Base-by-base conservation (phyloP, 495 filamentous ascomycete genomes). In the Trichoderma gamsii region DNA sequence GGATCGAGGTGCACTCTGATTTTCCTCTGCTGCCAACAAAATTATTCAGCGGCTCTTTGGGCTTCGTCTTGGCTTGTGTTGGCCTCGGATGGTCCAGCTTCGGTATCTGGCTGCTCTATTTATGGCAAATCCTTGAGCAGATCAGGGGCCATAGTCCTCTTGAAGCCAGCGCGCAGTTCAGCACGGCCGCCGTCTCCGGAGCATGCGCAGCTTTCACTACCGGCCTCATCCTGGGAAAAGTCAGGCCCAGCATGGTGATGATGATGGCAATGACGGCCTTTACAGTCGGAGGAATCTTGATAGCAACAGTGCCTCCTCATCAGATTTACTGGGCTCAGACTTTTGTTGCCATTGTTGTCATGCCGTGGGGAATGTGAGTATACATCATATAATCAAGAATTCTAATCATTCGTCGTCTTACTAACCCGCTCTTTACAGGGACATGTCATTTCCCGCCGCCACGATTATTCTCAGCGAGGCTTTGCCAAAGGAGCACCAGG, bases 291-390 rank as follows among this genome's bases (percentile, higher is more conserved):
- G 72, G 74, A 38, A 72, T 79, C 12, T 72, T 87, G 18, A 72
- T 83, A 15, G 83, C 81, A 21, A 84, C 79, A 6, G 75, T 76
- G 0, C 83, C 82, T 0, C 74, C 82, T 0, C 41, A 76, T 18
- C 81, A 86, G 70, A 82, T 71, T 3, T 87, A 89, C 74, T 90
- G 87, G 88, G 79, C 76, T 0, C 84, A 86, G 69, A 79, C 79
- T 1, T 90, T 90, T 69, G 79, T 89, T 18, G 74, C 74, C 18
- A 79, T 81, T 4, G 5, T 88, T 13, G 72, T 91, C 43, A 87
- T 85, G 63, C 81, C 84, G 0, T 86, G 79, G 67, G 88, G 86
- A 35, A 89, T 89, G 81, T 61, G n/a, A 12, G 56, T 61, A 12
- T 61, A 29, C 8, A 9, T 61, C 29, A 21, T 21, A 2, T 9